These are phyloP conservation scores for Aethionema arabicum DNA, from an alignment of 345 rosid genomes.

Conservation along the genomic window DNA sequence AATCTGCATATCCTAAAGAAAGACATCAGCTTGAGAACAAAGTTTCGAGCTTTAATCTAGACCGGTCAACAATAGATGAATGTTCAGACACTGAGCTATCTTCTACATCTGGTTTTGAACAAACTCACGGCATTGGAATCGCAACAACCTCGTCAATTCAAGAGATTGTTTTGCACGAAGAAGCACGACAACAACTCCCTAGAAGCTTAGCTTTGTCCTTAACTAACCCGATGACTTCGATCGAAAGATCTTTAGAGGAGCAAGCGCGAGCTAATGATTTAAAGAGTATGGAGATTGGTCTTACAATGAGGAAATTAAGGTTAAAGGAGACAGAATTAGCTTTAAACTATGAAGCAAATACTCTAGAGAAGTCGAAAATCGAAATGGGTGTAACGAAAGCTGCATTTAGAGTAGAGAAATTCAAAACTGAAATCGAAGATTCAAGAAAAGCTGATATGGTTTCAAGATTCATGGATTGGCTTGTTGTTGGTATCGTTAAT, in stretches of 20 bases:
- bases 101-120: constrained; percentile 37
- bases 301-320: constrained; percentile 48
- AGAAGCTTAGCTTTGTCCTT: constrained; percentile 35
- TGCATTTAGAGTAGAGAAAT: constrained; percentile 69
- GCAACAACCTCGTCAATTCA: constrained; percentile 27
- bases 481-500: constrained; percentile 65
- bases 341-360: constrained; percentile 54
- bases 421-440: constrained; percentile 71
- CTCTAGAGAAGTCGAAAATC: constrained; percentile 60
- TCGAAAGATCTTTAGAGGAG: constrained; percentile 58
- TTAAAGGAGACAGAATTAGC: constrained; percentile 55
- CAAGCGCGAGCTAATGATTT: constrained; percentile 77
- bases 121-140: constrained; percentile 34
- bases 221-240: constrained; percentile 33
- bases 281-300: constrained; percentile 55
- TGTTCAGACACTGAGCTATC: constrained; percentile 38
- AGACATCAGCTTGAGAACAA: constrained; percentile 25
- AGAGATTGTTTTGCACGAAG: constrained; percentile 44
- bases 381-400: constrained; percentile 65
- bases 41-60: constrained; percentile 32
- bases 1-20: constrained; percentile 40
- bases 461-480: constrained; percentile 65
- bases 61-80: constrained; percentile 33
- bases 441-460: constrained; percentile 63
- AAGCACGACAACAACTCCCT: constrained; percentile 41